Evolutionary conservation across 768 basidiomycete genomes (phyloP), one percentile per base, ranked within the genome.

Genomic region (Pulveroboletus sp.): DNA sequence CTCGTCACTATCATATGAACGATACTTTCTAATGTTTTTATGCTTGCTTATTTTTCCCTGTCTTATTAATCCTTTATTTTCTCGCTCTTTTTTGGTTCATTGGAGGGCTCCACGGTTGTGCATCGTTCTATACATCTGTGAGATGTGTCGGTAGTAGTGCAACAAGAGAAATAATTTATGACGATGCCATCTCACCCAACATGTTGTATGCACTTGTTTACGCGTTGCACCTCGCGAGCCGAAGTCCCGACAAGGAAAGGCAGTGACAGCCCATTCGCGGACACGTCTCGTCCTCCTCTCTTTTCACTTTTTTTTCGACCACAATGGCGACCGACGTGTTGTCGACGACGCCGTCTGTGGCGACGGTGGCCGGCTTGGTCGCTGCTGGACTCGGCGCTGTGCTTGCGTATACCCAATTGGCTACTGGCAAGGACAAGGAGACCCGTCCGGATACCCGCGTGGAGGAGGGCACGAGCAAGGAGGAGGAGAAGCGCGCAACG

Each of bases 241-340:
- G 42, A 32, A n/a, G n/a, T n/a, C 14, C 33, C 4, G 33, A 34
- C 13, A 79, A 29, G 27, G 8, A 7, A 29, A 29, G 27, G 8
- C 27, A 29, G 27, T 27, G 25, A 27, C 25, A n/a, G n/a, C 27
- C 8, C 27, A 9, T 29, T 29, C 27, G 27, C 9, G 25, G 25
- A 9, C 25, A 27, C 9, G 27, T 29, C 27, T 29, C 12, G 27
- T 29, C 27, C 27, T 29, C 27, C 27, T 29, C 27, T 9, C 79
- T 78, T 78, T 78, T 38, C 69, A 34, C 19, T n/a, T n/a, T n/a
- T n/a, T n/a, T n/a, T n/a, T n/a, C n/a, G n/a, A n/a, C n/a, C n/a
- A n/a, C n/a, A n/a, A 57, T 74, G 44, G 72, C 75, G 49, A 80
- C 78, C 51, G 62, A 66, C 33, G 43, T 79, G 62, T 73, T 17